Evolutionary conservation across 2,329 filamentous ascomycete species (phyloP).

Genomic region (Aspergillus proliferans): DNA sequence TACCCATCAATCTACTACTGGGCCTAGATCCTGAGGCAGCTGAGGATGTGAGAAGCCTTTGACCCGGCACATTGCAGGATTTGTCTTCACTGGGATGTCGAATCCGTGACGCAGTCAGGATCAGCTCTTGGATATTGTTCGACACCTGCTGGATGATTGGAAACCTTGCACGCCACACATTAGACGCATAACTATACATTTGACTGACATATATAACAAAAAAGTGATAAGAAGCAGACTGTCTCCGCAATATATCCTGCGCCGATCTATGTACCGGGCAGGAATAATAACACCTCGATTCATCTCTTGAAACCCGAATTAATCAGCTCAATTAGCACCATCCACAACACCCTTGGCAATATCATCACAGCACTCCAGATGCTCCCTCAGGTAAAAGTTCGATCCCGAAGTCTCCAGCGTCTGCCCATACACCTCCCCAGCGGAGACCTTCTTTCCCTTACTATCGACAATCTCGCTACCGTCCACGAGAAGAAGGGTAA

Average conservation of each 20-base stretch:
- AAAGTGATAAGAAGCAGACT: too few relatives aligned
- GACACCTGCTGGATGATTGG: not conserved
- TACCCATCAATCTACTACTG: not conserved
- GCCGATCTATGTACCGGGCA: too few relatives aligned
- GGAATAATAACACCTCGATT: too few relatives aligned
- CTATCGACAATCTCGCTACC: constrained; percentile 10
- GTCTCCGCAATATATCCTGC: too few relatives aligned
- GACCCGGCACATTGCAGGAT: not conserved
- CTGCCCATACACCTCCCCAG: constrained; percentile 6
- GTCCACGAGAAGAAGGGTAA: constrained; percentile 11
- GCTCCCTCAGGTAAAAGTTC: constrained; percentile 13
- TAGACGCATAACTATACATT: not conserved
- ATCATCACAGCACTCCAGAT: constrained; percentile 10
- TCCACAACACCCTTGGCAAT: constrained; percentile 1
- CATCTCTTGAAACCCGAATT: too few relatives aligned
- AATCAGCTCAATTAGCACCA: too few relatives aligned
- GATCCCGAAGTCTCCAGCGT: constrained; percentile 14
- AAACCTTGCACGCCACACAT: not conserved
- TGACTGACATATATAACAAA: too few relatives aligned
- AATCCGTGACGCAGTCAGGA: not conserved
- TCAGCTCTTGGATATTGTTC: not conserved
- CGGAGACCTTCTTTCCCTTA: constrained; percentile 4
- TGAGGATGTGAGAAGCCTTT: not conserved
- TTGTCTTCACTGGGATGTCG: not conserved
- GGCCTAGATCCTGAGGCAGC: not conserved